Conservation (phyloP, 2,329 filamentous ascomycete species). For the Botrytis galanthina region DNA sequence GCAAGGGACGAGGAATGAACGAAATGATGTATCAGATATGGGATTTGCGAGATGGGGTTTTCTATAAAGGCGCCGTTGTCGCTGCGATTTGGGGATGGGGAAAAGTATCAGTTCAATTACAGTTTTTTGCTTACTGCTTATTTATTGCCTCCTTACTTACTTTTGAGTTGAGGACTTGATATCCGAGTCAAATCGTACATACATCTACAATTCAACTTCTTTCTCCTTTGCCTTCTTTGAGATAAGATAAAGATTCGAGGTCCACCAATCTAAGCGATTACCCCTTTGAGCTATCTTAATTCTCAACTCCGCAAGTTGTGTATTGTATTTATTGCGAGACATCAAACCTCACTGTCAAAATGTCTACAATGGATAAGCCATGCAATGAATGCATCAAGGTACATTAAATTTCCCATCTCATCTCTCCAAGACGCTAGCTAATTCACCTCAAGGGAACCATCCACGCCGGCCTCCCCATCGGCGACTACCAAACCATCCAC, state of each 20-base stretch:
- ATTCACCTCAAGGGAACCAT: conserved; percentile 42
- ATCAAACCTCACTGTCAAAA: not conserved
- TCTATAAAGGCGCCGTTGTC: not conserved
- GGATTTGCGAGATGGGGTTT: not conserved
- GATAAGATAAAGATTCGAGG: not conserved
- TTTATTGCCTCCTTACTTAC: not conserved
- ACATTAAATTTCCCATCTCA: not conserved
- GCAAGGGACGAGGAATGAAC: not conserved
- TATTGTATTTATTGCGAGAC: not conserved
- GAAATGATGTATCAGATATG: not conserved
- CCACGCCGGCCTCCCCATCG: conserved; percentile 41
- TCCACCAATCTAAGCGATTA: not conserved
- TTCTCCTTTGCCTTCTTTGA: no score
- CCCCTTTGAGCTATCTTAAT: not conserved
- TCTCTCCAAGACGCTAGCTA: conserved; percentile 21
- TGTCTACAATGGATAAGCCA: not conserved
- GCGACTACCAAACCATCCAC: conserved; percentile 42
- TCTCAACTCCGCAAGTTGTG: not conserved
- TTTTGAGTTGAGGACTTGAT: not conserved
- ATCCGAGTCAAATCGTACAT: not conserved
- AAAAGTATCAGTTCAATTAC: not conserved
- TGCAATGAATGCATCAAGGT: conserved; percentile 10
- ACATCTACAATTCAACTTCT: not conserved
- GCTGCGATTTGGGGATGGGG: not conserved
- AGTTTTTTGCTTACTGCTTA: not conserved